Conservation (phyloP, 1,139 yeast genomes). For the Saccharomycopsis hybrid region DNA sequence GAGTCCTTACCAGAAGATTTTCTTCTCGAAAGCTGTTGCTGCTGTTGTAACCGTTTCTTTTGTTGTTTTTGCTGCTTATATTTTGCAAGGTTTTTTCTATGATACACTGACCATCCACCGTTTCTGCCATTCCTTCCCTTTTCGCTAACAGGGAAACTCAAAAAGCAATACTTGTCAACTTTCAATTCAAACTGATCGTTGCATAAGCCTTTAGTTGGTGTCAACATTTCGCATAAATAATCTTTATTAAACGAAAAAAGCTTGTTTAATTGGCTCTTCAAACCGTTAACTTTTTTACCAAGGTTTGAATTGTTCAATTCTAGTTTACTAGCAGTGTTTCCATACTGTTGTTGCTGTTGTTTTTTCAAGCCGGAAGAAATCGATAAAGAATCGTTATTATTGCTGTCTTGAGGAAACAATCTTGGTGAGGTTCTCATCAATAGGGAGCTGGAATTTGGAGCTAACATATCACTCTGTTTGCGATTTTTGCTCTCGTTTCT, state of each 20-base stretch:
- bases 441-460: not conserved
- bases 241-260: constrained; percentile 15
- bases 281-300: not conserved
- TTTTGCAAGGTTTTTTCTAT: constrained; percentile 1
- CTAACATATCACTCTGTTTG: not conserved
- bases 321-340: not conserved
- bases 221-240: constrained; percentile 15
- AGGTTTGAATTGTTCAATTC: not conserved
- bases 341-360: not conserved
- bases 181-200: constrained; percentile 18
- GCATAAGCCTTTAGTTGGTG: constrained; percentile 10
- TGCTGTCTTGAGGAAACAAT: not conserved
- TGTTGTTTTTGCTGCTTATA: constrained; percentile 5
- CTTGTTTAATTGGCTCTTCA: constrained; percentile 7
- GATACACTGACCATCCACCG: constrained; percentile 14
- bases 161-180: constrained; percentile 13
- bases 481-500: not conserved
- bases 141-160: constrained; percentile 13
- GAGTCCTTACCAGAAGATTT: not conserved
- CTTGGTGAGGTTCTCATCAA: not conserved
- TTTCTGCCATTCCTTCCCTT: too few relatives aligned
- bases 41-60: not conserved
- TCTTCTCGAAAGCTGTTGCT: not conserved
- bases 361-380: not conserved
- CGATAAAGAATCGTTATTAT: not conserved